Evolutionary conservation across 2,329 filamentous ascomycete species (phyloP), one percentile per base, ranked within the genome.

Genomic region (Tolypocladium paradoxum): DNA sequence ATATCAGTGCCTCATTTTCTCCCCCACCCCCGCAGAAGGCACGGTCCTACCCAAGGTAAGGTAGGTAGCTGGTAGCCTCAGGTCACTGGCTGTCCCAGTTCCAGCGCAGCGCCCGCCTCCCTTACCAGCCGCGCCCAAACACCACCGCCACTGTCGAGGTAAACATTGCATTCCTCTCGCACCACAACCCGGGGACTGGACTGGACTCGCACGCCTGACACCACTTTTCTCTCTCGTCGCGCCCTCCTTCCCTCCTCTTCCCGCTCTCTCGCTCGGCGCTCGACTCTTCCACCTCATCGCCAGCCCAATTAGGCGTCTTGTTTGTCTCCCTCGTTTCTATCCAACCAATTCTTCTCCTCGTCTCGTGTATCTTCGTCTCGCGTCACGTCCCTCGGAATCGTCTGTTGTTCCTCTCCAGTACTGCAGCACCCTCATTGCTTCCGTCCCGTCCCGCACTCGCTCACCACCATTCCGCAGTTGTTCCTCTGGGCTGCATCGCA

Each of bases 91-190:
- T 37, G 56, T 60, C 56, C 53, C 36, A 50, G 52, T 57, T n/a
- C 35, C 36, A 50, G 35, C 36, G 49, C 27, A 31, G n/a, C n/a
- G n/a, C n/a, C 20, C 2, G 47, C 53, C 58, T 62, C 57, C 61
- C 58, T 59, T 60, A 35, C 58, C 62, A 64, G 57, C 62, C 60
- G 58, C 59, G 47, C 37, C 57, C 49, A 57, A 61, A 59, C 55
- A 57, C 55, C 51, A 58, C 60, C 52, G 49, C 56, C 57, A 50
- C 55, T 55, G 49, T n/a, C 16, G 27, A 49, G 38, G 59, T 62
- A 61, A 63, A 63, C 57, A 65, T 64, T 65, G 59, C 64, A 65
- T 65, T 66, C 62, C 46, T 33, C 50, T 52, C 49, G 45, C 52
- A 54, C 52, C 52, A 51, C 34, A 22, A 24, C 18, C 49, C 38